Evolutionary conservation across 768 basidiomycete species (phyloP), one percentile per base, ranked within the genome.

Genomic region (Boletus sensibilis): DNA sequence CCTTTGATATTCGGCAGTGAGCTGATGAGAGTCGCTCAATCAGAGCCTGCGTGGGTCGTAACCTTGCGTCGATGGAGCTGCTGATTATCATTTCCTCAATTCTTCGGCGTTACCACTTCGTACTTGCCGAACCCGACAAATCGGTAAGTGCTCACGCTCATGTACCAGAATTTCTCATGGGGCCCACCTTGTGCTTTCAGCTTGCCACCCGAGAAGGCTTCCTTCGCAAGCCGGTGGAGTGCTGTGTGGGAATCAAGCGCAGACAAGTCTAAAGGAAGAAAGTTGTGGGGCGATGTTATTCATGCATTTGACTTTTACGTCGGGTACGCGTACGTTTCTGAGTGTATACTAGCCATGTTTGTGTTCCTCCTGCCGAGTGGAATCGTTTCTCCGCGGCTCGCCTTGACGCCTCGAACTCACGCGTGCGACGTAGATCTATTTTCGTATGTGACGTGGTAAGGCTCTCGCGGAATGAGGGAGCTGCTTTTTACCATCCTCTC

Each of bases 31-130:
- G 35, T 27, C 16, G 40, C 35, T 35, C 9, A 9, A 16, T 55
- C 37, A 88, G 92, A 45, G 88, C 84, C 16, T 95, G 93, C 67
- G 90, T 95, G 20, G 92, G 92, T 10, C 80, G 86, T 42, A 94
- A 94, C 66, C 74, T 92, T 40, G 92, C 92, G 3, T 82, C 77
- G 58, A 76, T 94, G 76, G 91, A 94, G 68, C 68, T 95, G 21
- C 78, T 85, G 65, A 79, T 93, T 52, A 94, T 96, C 64, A 72
- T 92, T 43, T 82, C 89, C n/a, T 90, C 90, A 3, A 81, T 94
- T 61, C 72, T 92, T 68, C 80, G 88, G 27, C 80, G 88, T 40
- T 95, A 86, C 64, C 79, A 90, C 51, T 82, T 92, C 62, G 83
- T 90, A 4, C 75, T 92, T 20, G 80, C 85, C 65, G 69, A 79